Evolutionary conservation across 768 basidiomycete genomes (phyloP).

Genomic region (Crassisporium funariophilum): DNA sequence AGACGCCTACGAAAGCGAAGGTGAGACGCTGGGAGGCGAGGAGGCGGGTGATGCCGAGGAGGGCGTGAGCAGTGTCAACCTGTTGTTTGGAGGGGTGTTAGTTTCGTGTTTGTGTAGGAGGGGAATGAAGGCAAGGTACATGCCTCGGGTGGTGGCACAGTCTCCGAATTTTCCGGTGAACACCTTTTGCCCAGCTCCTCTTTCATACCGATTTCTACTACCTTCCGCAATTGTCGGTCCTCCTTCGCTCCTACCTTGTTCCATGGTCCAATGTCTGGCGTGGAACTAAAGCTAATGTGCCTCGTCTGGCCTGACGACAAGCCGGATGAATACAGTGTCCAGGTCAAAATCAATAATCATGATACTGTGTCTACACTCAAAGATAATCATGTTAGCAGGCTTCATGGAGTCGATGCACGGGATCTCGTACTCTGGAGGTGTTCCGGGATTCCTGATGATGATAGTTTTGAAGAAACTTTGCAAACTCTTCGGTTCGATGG

Average conservation of each 20-base stretch:
- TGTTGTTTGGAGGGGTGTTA: too few species aligned
- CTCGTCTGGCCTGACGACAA: conserved; percentile 1
- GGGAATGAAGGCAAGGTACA: too few species aligned
- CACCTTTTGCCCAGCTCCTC: too few species aligned
- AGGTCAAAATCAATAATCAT: background rate
- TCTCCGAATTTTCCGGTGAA: too few species aligned
- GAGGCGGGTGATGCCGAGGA: too few species aligned
- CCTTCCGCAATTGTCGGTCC: background rate
- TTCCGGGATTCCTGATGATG: conserved; percentile 1
- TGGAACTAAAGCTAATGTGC: background rate
- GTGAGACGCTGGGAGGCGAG: too few species aligned
- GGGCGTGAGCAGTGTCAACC: too few species aligned
- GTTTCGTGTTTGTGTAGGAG: too few species aligned
- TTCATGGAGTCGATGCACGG: background rate
- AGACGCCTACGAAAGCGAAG: too few species aligned
- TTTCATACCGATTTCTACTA: conserved; percentile 1
- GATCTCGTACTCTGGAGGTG: conserved; percentile 2
- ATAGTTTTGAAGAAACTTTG: background rate
- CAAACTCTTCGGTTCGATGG: conserved; percentile 2
- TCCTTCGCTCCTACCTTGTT: background rate
- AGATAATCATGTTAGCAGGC: background rate
- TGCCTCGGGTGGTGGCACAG: too few species aligned
- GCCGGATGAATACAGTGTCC: conserved; percentile 1
- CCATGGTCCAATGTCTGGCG: conserved; percentile 2
- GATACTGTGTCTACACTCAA: background rate